Conservation (phyloP, 202 grass and related monocot genomes). For the Panicum hallii region DNA sequence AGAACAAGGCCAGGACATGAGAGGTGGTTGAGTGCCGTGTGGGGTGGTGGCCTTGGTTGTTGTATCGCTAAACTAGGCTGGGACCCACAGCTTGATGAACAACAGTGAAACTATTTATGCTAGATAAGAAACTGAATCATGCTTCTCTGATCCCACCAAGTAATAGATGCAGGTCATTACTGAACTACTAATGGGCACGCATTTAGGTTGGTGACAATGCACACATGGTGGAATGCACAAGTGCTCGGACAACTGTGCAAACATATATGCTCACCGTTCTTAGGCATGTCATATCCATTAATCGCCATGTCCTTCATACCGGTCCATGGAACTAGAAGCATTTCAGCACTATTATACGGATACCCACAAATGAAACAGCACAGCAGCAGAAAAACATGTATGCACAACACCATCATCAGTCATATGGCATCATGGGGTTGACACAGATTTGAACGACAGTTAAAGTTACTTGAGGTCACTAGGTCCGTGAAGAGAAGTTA, state of each 20-base stretch:
- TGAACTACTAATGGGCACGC: neutral
- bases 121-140: too few relatives aligned
- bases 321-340: slow-evolving; percentile 22
- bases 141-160: too few relatives aligned
- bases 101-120: too few relatives aligned
- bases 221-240: neutral
- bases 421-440: neutral
- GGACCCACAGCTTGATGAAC: slow-evolving; percentile 5
- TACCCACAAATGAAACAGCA: slow-evolving; percentile 4
- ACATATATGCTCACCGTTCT: neutral
- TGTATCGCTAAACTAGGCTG: neutral
- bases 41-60: neutral
- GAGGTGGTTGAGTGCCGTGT: neutral
- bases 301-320: neutral
- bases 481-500: neutral
- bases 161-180: neutral
- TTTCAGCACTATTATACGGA: slow-evolving; percentile 12
- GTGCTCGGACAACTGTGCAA: neutral
- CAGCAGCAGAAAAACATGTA: neutral
- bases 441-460: neutral
- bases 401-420: slow-evolving; percentile 2
- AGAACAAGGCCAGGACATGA: neutral
- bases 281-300: neutral
- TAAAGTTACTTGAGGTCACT: neutral
- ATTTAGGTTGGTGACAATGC: neutral